phyloP scores from a whole-genome alignment of 1,284 basidiomycete genomes.

The Trametes hirsuta region DNA sequence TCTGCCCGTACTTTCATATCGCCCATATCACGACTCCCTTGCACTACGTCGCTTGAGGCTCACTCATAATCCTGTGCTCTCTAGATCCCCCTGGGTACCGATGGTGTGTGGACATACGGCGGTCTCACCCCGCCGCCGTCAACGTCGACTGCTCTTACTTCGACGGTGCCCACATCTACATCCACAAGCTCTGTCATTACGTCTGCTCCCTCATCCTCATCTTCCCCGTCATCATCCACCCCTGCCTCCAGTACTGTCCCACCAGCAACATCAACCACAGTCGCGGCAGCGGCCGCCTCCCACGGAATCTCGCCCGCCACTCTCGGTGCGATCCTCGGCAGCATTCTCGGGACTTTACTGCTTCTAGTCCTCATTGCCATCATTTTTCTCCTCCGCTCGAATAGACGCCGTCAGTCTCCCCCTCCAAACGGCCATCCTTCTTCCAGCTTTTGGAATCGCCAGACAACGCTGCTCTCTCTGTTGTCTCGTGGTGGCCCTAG shows the following conservation, averaged over 20 bases:
- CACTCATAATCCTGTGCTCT: conserved; percentile 12
- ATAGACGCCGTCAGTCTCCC: conserved; percentile 31
- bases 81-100: conserved; percentile 68
- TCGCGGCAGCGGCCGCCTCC: conserved; percentile 26
- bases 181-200: conserved; percentile 28
- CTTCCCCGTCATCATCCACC: conserved; percentile 1
- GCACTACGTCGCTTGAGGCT: not conserved
- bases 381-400: conserved; percentile 52
- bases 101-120: conserved; percentile 65
- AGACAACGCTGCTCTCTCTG: conserved; percentile 30
- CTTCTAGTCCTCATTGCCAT: conserved; percentile 55
- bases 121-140: conserved; percentile 56
- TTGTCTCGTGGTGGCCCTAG: conserved; percentile 20
- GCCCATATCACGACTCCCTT: too few species aligned
- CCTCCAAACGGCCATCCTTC: conserved; percentile 14
- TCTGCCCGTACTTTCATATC: too few species aligned
- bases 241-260: conserved; percentile 28
- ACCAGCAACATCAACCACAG: conserved; percentile 24
- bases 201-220: conserved; percentile 26
- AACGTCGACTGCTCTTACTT: conserved; percentile 31
- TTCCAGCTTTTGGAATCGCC: conserved; percentile 37
- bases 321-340: conserved; percentile 40
- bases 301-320: conserved; percentile 32
- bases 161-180: conserved; percentile 29
- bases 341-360: conserved; percentile 41